Percentiles rank a stretch among this genome's conserved stretches.
Evolutionary conservation across 75 land plant species (phyloP).

Genomic region (Pinus tabuliformis): DNA sequence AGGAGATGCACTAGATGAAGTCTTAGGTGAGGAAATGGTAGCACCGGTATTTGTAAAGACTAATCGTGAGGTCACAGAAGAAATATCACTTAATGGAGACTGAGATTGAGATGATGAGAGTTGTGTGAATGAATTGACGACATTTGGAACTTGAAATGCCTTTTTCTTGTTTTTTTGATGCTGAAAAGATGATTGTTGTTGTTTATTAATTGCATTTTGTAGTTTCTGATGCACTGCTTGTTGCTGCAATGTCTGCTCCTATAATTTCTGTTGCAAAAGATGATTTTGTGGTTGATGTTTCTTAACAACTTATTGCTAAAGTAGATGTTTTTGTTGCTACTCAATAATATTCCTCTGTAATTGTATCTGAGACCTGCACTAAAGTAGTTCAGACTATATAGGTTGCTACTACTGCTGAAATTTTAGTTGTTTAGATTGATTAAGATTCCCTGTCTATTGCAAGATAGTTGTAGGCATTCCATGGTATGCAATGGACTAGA

Average conservation of each 20-base stretch:
- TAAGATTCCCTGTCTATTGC: constrained; percentile 55
- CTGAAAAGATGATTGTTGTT: constrained; percentile 25
- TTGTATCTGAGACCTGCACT: constrained; percentile 14
- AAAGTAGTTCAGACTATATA: constrained; percentile 24
- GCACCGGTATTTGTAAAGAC: constrained; percentile 11
- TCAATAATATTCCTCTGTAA: constrained; percentile 11
- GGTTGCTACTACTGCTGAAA: constrained; percentile 35
- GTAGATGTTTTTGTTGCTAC: not conserved
- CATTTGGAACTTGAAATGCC: constrained; percentile 10
- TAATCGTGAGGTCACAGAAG: constrained; percentile 4
- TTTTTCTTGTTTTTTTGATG: constrained; percentile 25
- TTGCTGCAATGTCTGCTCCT: constrained; percentile 10
- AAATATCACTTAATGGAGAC: constrained; percentile 4
- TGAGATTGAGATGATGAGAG: constrained; percentile 9
- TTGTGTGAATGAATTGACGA: constrained; percentile 9
- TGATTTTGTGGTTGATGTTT: constrained; percentile 17
- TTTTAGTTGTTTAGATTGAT: constrained; percentile 55
- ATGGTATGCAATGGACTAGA: constrained; percentile 46
- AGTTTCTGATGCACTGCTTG: constrained; percentile 12
- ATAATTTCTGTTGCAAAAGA: constrained; percentile 29
- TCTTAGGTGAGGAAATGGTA: constrained; percentile 2
- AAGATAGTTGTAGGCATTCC: constrained; percentile 66
- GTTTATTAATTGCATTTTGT: constrained; percentile 11
- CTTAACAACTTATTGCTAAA: constrained; percentile 8
- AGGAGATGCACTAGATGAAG: constrained; percentile 5